Evolutionary conservation across 352 stramenopile species (phyloP).

Genomic region (Thraustochytrium sp.): DNA sequence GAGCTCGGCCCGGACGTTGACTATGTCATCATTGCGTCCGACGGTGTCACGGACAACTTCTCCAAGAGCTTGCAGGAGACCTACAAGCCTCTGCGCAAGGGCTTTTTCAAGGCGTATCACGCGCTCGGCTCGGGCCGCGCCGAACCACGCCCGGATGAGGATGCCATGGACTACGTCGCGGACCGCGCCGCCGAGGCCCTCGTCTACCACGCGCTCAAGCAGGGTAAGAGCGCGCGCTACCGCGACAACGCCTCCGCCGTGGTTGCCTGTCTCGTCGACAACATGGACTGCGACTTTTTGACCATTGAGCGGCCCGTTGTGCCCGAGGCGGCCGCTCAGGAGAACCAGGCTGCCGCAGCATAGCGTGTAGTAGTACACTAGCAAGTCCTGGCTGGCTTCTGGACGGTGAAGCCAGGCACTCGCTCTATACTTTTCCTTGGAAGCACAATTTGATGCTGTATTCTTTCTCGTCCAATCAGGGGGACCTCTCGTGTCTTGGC

Average conservation of each 20-base stretch:
- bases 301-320: too few species aligned
- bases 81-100: slow-evolving; percentile 10
- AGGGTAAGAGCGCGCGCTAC: not conserved
- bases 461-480: too few species aligned
- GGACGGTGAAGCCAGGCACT: too few species aligned
- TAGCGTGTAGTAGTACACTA: too few species aligned
- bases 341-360: too few species aligned
- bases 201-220: not conserved
- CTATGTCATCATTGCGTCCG: slow-evolving; percentile 12
- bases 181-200: slow-evolving; percentile 1
- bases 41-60: slow-evolving; percentile 29
- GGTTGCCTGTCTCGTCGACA: not conserved
- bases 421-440: too few species aligned
- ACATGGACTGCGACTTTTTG: not conserved
- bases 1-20: not conserved
- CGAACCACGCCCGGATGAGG: not conserved
- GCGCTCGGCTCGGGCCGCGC: not conserved
- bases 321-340: too few species aligned
- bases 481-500: too few species aligned
- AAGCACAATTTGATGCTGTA: too few species aligned
- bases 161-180: not conserved
- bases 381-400: too few species aligned
- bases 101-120: slow-evolving; percentile 9
- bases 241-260: slow-evolving; percentile 23
- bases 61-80: not conserved